phyloP scores from a whole-genome alignment of 2,329 filamentous ascomycete genomes.

The Aspergillus luchuensis region DNA sequence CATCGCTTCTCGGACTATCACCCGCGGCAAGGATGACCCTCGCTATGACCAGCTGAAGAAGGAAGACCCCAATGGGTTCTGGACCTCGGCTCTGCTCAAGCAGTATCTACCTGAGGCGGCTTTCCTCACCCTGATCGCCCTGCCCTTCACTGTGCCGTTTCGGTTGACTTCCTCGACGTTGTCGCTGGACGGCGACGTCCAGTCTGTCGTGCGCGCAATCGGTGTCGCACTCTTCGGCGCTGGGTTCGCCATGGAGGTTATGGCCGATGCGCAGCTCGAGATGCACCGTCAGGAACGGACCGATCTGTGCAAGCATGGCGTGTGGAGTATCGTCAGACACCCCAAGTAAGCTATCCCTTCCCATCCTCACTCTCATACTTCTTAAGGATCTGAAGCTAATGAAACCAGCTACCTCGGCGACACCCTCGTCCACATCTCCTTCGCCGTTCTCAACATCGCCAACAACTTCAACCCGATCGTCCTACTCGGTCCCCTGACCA shows the following conservation, averaged over 20 bases:
- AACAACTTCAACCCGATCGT: constrained; percentile 58
- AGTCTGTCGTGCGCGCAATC: constrained; percentile 37
- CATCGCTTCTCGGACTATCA: constrained; percentile 52
- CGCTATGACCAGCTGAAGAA: constrained; percentile 57
- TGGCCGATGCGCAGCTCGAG: constrained; percentile 61
- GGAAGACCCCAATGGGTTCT: constrained; percentile 52
- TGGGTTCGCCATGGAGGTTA: constrained; percentile 58
- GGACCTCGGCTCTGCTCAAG: constrained; percentile 58
- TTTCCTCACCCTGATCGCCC: constrained; percentile 58
- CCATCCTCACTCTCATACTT: neutral
- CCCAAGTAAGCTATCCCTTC: constrained; percentile 56
- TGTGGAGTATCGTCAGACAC: constrained; percentile 64
- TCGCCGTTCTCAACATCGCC: constrained; percentile 59
- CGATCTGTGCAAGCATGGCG: constrained; percentile 56
- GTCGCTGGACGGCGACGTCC: constrained; percentile 29
- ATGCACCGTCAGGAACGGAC: constrained; percentile 49
- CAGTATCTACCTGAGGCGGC: constrained; percentile 60
- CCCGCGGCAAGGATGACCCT: constrained; percentile 58
- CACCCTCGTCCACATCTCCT: constrained; percentile 60
- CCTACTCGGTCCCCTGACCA: constrained; percentile 58
- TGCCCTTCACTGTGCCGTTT: constrained; percentile 61
- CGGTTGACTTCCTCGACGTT: constrained; percentile 35
- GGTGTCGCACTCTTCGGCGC: constrained; percentile 59
- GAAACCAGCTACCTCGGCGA: constrained; percentile 62
- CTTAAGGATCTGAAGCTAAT: neutral